Evolutionary conservation across 768 basidiomycete genomes (phyloP), one percentile per base, ranked within the genome.

Genomic region (Boletus reticuloceps): DNA sequence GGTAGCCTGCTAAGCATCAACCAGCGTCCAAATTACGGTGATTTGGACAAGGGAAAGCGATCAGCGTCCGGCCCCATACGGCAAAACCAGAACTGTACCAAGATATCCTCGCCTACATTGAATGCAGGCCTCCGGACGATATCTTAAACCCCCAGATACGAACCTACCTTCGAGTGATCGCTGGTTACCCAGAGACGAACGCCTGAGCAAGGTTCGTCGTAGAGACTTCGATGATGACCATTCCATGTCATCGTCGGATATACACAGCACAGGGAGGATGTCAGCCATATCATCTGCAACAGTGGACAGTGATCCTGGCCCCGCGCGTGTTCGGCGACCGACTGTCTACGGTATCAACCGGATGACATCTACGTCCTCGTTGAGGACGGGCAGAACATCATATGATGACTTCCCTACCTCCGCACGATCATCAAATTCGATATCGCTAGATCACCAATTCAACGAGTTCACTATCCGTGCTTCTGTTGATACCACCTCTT

Each of bases 201-300:
- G 86, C 25, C 70, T 87, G 66, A 74, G 81, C 51, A 94, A 94
- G 76, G 88, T 84, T 58, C 82, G 92, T 59, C 82, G 89, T 67
- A 76, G 89, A 67, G 90, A 93, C 63, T 88, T 81, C 61, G 93
- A 95, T 72, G 93, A 94, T 66, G 92, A 93, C 64, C 91, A 89
- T 66, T 94, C 93, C 31, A 89, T 92, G 82, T 92, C 91, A 51
- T 91, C 89, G 29, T 91, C 89, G 45, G 93, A 94, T 61, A 77
- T 94, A 31, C 88, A 88, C 60, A 89, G 85, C 67, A 75, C 84
- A 50, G 81, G 85, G 40, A 83, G 83, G 52, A 81, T 88, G 77
- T 92, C 90, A 7, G 81, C 83, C 34, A 83, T 89, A 63, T 94
- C 91, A 19, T 89, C 89, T 64, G 82, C 86, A 25, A 89, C 91